Conservation (phyloP, 2,329 filamentous ascomycete species). For the Intubia oerlemansii region DNA sequence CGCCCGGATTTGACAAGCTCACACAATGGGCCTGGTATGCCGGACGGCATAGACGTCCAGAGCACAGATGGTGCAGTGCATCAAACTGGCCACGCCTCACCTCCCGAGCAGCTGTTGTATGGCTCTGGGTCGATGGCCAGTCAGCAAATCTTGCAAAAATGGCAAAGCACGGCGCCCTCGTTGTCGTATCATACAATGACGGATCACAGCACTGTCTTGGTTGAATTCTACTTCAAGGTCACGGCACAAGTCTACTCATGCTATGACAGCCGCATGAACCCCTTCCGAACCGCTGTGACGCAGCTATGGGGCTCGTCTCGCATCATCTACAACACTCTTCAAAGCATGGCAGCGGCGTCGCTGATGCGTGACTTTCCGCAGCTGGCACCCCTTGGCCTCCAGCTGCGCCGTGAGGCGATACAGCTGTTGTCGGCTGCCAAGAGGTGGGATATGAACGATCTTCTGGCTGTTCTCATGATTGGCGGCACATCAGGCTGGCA, state of each 20-base stretch:
- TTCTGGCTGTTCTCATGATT: constrained; percentile 29
- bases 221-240: constrained; percentile 38
- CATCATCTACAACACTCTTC: constrained; percentile 31
- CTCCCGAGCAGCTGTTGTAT: too few species aligned
- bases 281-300: constrained; percentile 29
- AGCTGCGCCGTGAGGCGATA: constrained; percentile 29
- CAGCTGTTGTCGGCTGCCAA: constrained; percentile 24
- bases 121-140: too few species aligned
- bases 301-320: constrained; percentile 16
- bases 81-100: too few species aligned
- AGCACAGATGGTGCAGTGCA: too few species aligned
- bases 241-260: constrained; percentile 33
- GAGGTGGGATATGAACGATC: constrained; percentile 22
- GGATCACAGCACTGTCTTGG: constrained; percentile 26
- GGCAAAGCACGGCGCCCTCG: too few species aligned
- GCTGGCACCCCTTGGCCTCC: constrained; percentile 25
- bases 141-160: too few species aligned
- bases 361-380: constrained; percentile 31
- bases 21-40: too few species aligned
- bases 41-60: too few species aligned
- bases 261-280: constrained; percentile 32
- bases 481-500: constrained; percentile 33
- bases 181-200: too few species aligned
- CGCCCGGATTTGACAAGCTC: too few species aligned
- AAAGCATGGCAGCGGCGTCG: constrained; percentile 35